Base-by-base conservation (phyloP, 2,329 filamentous ascomycete species). In the Trichothecium roseum region DNA sequence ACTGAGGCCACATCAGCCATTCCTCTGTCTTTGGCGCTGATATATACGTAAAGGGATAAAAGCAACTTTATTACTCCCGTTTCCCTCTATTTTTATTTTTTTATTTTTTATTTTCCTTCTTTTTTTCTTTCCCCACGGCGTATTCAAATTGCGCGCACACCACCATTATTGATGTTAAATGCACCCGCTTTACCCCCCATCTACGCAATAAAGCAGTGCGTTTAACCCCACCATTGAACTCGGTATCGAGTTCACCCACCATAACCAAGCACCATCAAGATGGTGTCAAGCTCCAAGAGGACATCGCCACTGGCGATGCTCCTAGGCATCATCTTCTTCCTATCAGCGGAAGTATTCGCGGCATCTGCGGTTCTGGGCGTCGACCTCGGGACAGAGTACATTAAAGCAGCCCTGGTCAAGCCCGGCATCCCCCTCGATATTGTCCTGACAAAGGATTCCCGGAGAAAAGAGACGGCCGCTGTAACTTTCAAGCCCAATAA, bases 381-480 rank as follows among this genome's bases (percentile, higher is more conserved):
- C 50, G 91, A 98, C 61, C 71, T 98, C 37, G 91, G 91, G 47
- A 95, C 91, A 38, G 86, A 94, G 58, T 95, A 94, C 64, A 84
- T 98, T 65, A 98, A 96, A 67, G 89, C 89, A 18, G 80, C 84
- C 12, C 75, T 98, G 29, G 89, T 98, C 42, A 96, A 96, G 64
- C 91, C 91, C 3, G 91, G 91, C 41, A 89, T 94, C 35, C 91
- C 91, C 9, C 84, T 98, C 55, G 91, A 98, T 47, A 96, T 98
- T 45, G 89, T 98, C 57, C 74, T 95, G 38, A 95, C 88, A 20
- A 98, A 96, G 58, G 91, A 98, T 63, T 95, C 91, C 20, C 84
- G 94, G 59, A 82, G 91, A 53, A 98, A 98, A 68, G 91, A 98
- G 59, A 75, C 74, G 17, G 85, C 88, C 2, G 88, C 87, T 29